These are phyloP conservation scores for Dipteronia dyeriana DNA, from an alignment of 345 rosid genomes.

Conservation along the genomic window DNA sequence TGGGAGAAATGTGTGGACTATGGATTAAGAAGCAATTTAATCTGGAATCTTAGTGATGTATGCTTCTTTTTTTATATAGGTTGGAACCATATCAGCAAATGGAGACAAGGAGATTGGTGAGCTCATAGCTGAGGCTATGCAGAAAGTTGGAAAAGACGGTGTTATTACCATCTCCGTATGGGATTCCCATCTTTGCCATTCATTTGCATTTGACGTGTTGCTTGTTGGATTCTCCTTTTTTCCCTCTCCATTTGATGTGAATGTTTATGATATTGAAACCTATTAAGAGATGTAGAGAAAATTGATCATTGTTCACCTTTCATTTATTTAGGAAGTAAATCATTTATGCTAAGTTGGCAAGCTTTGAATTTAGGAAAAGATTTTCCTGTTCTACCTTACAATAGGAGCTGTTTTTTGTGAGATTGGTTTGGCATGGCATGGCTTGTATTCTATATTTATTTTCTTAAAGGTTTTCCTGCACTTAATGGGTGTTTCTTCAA, in stretches of 20 bases:
- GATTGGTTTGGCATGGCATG: too few species aligned
- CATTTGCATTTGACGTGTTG: background rate
- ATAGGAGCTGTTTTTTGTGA: too few species aligned
- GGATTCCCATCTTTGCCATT: background rate
- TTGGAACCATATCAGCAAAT: slow-evolving; percentile 57
- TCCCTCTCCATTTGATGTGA: too few species aligned
- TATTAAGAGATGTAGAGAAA: too few species aligned
- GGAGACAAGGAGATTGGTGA: slow-evolving; percentile 59
- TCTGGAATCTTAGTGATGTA: background rate
- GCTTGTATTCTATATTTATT: too few species aligned
- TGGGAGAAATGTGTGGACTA: background rate
- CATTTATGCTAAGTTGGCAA: too few species aligned
- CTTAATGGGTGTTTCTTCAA: background rate
- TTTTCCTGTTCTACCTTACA: too few species aligned
- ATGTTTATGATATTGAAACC: too few species aligned
- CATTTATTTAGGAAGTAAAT: too few species aligned
- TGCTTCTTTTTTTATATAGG: slow-evolving; percentile 18
- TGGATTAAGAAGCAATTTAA: background rate
- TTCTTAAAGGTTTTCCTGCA: too few species aligned
- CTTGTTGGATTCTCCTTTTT: background rate
- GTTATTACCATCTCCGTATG: slow-evolving; percentile 47
- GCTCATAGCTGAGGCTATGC: slow-evolving; percentile 58
- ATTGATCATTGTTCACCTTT: too few species aligned
- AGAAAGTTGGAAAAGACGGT: slow-evolving; percentile 57
- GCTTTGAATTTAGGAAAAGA: too few species aligned